phyloP scores from a whole-genome alignment of 108 stramenopile species.

The Skeletonema grethae region DNA sequence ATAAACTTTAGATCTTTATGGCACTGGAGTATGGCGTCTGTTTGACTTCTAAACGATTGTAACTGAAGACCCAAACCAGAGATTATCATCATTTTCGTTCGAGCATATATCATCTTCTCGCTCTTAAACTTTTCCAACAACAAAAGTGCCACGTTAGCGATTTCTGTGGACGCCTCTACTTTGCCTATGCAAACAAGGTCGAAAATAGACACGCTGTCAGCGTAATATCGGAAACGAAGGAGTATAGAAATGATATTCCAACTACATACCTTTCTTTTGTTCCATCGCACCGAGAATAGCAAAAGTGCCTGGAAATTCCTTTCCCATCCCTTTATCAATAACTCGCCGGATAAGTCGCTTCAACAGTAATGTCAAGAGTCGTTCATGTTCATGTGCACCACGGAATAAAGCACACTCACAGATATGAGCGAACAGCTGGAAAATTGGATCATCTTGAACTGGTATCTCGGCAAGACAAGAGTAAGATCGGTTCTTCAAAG shows the following conservation, averaged over 20 bases:
- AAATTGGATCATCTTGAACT: slow-evolving; percentile 7
- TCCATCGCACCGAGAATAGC: slow-evolving; percentile 8
- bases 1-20: slow-evolving; percentile 7
- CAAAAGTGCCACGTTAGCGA: slow-evolving; percentile 2
- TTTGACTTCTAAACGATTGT: slow-evolving; percentile 9
- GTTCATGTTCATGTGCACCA: slow-evolving; percentile 6
- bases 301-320: slow-evolving; percentile 22
- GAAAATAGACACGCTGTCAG: not conserved
- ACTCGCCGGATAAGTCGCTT: slow-evolving; percentile 13
- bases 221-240: not conserved
- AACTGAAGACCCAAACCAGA: slow-evolving; percentile 1
- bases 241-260: not conserved
- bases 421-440: slow-evolving; percentile 12
- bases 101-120: slow-evolving; percentile 13
- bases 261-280: slow-evolving; percentile 10
- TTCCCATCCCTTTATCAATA: slow-evolving; percentile 19
- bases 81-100: slow-evolving; percentile 7
- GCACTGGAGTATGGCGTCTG: slow-evolving; percentile 13
- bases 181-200: not conserved
- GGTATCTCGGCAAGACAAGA: slow-evolving; percentile 6
- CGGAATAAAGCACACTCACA: slow-evolving; percentile 6
- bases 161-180: slow-evolving; percentile 26
- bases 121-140: slow-evolving; percentile 3
- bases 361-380: slow-evolving; percentile 1
- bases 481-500: slow-evolving; percentile 12